Conservation (phyloP, 208 protist genomes). For the Lotmaria passim region DNA sequence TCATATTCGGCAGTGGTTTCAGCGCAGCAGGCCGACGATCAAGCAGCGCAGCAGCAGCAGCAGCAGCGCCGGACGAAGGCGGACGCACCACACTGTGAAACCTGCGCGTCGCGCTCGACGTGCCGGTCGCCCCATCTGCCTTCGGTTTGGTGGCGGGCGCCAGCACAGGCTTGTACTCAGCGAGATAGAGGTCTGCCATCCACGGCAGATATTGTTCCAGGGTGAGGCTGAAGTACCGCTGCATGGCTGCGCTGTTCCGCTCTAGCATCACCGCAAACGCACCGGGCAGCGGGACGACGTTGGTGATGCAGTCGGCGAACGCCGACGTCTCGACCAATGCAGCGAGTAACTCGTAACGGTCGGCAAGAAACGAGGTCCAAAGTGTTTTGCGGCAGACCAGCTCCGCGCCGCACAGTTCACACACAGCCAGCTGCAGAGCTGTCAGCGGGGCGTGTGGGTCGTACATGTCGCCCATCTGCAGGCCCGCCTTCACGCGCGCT, state of each 20-base stretch:
- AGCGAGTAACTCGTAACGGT: slow-evolving; percentile 5
- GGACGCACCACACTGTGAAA: slow-evolving; percentile 9
- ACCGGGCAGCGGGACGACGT: not conserved
- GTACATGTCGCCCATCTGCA: slow-evolving; percentile 1
- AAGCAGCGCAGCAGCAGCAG: not conserved
- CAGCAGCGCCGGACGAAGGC: not conserved
- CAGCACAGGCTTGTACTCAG: not conserved
- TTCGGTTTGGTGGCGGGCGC: not conserved
- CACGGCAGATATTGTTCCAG: slow-evolving; percentile 10
- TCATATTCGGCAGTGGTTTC: not conserved
- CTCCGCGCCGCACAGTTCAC: slow-evolving; percentile 3
- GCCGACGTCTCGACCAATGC: not conserved
- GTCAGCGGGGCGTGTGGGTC: slow-evolving; percentile 6
- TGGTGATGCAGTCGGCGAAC: not conserved
- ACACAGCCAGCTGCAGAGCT: slow-evolving; percentile 1
- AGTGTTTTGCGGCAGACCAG: slow-evolving; percentile 6
- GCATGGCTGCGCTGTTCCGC: not conserved
- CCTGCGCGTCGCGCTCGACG: not conserved
- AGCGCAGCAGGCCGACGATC: not conserved
- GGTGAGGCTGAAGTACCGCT: not conserved
- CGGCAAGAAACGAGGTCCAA: slow-evolving; percentile 8
- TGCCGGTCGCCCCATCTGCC: not conserved
- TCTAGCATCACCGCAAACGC: not conserved
- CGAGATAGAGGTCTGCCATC: slow-evolving; percentile 14
- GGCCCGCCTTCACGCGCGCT: not conserved